Evolutionary conservation across 306 rosid species (phyloP).

Genomic region (Sindora glabra): DNA sequence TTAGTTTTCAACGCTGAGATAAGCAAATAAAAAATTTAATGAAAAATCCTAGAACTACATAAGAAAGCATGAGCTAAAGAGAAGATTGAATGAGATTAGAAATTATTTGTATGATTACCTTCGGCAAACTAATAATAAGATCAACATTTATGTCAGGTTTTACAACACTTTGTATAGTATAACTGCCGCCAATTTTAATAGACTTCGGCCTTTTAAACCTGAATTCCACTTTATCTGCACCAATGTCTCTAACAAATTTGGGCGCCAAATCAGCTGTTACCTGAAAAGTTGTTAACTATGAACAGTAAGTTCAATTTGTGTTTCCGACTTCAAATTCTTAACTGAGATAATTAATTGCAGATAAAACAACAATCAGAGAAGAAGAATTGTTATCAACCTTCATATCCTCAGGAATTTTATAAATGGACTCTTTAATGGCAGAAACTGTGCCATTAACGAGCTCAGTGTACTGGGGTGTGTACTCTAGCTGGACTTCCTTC

Average conservation of each 20-base stretch:
- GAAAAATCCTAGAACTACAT: background rate
- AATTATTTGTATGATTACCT: conserved; percentile 32
- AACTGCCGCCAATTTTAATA: conserved; percentile 61
- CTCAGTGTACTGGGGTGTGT: conserved; percentile 31
- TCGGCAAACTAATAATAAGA: conserved; percentile 64
- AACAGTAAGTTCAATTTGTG: background rate
- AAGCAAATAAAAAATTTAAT: background rate
- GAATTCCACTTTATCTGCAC: conserved; percentile 81
- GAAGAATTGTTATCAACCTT: conserved; percentile 21
- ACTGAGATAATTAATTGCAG: background rate
- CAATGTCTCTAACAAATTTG: conserved; percentile 69
- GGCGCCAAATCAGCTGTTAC: conserved; percentile 56
- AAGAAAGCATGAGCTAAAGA: background rate
- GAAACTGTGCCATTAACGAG: conserved; percentile 47
- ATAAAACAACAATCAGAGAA: background rate
- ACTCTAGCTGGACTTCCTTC: conserved; percentile 48
- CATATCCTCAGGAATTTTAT: conserved; percentile 47
- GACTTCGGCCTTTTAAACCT: conserved; percentile 57
- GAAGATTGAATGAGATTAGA: background rate
- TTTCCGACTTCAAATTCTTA: background rate
- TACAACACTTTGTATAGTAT: conserved; percentile 42
- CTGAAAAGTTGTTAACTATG: conserved; percentile 16
- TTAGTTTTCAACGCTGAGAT: too few relatives aligned
- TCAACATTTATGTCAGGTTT: conserved; percentile 65
- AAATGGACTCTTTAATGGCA: conserved; percentile 43